phyloP scores from a whole-genome alignment of 148 eudicot species.

The Hydrangea macrophylla region DNA sequence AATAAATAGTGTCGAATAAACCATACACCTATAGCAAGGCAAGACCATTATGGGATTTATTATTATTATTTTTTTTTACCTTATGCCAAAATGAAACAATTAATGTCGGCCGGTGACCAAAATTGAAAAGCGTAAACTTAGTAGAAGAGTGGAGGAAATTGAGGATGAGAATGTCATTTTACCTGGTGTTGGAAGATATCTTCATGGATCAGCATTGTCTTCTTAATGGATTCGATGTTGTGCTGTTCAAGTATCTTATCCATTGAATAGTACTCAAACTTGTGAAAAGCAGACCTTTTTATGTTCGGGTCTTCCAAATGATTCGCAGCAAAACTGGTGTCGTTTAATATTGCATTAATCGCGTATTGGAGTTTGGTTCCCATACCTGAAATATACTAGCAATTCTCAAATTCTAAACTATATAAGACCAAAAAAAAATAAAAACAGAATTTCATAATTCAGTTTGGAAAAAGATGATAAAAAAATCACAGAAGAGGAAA shows the following conservation, averaged over 20 bases:
- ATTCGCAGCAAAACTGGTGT: constrained; percentile 9
- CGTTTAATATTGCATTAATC: constrained; percentile 27
- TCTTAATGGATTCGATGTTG: constrained; percentile 38
- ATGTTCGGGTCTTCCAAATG: constrained; percentile 9
- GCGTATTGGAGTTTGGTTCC: constrained; percentile 38
- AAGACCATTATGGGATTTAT: too few species aligned
- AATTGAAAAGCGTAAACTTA: neutral
- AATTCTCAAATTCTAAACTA: neutral
- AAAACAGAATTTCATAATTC: neutral
- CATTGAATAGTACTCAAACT: constrained; percentile 16
- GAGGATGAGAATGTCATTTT: neutral
- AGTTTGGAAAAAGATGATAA: neutral
- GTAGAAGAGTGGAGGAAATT: neutral
- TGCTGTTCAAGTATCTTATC: constrained; percentile 26
- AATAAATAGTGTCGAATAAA: too few species aligned
- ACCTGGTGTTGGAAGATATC: constrained; percentile 54
- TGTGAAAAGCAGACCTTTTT: neutral
- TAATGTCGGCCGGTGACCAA: too few species aligned
- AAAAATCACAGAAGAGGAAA: too few species aligned
- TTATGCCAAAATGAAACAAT: too few species aligned
- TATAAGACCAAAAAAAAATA: too few species aligned
- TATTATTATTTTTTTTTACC: too few species aligned
- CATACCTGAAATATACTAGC: constrained; percentile 44
- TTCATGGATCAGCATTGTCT: constrained; percentile 52
- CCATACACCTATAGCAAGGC: too few species aligned